Base-by-base conservation (phyloP, 768 basidiomycete genomes). In the Suillus cothurnatus region DNA sequence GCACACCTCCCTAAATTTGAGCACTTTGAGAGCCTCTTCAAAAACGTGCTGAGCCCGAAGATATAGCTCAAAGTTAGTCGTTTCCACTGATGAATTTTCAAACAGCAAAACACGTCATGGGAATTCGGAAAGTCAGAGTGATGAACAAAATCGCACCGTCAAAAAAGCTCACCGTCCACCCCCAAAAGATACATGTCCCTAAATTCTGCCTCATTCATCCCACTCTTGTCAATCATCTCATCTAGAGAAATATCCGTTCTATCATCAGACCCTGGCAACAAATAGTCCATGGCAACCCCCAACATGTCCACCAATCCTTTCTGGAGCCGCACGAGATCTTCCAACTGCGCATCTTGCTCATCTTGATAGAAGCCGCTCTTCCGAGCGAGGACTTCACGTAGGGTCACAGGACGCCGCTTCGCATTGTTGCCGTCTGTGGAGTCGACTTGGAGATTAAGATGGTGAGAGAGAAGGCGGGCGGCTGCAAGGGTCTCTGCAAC, bases 401-500 rank as follows among this genome's bases (percentile, higher is more conserved):
- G 19, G 19, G 58, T 59, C 11, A 59, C 39, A 1, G 21, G 58
- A 28, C 28, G 39, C 8, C 58, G 38, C 12, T 41, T 59, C 8
- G 11, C 14, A 19, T 12, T 41, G 4, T 41, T 26, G 64, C 58
- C 39, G 6, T 76, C 65, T 76, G 78, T 21, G 68, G 78, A 15
- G 78, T 75, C 26, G 15, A 80, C 73, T 1, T 67, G 19, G 19
- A 92, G 66, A 2, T 81, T 83, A 28, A 95, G 83, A 43, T 79
- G 77, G 36, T 84, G 82, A 0, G 88, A 88, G 15, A 97, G 82
- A 6, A 94, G 80, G 31, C 91, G 84, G 0, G 95, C 93, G 1
- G 88, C 90, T 41, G 88, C 89, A 23, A 94, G 88, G 0, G 90
- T 92, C 76, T 97, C 95, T n/a, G 96, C 91, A 39, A 95, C 94